These are phyloP conservation scores for Zymoseptoria ardabiliae DNA, from an alignment of 2,329 filamentous ascomycete species.

Conservation along the genomic window DNA sequence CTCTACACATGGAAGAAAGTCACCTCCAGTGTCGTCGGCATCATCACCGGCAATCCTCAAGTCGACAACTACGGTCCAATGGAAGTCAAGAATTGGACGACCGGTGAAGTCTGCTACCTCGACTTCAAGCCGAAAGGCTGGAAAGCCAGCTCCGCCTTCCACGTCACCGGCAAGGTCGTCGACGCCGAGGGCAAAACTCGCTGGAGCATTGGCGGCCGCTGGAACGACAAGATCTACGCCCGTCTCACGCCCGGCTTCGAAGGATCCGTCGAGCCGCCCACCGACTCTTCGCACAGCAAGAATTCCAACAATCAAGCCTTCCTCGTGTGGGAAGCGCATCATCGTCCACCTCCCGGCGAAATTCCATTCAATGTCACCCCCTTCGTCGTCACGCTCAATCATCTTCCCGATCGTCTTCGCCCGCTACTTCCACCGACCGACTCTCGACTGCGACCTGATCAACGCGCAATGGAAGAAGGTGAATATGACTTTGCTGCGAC, in stretches of 20 bases:
- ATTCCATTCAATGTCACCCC: conserved; percentile 97
- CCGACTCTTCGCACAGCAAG: background rate
- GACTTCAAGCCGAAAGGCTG: conserved; percentile 95
- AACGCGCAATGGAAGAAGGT: conserved; percentile 98
- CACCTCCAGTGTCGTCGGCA: conserved; percentile 93
- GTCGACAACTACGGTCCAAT: conserved; percentile 98
- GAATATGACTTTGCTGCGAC: conserved; percentile 86
- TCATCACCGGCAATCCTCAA: conserved; percentile 90
- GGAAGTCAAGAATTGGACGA: conserved; percentile 97
- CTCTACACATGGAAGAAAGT: conserved; percentile 99
- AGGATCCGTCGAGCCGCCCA: conserved; percentile 52
- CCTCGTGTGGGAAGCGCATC: conserved; percentile 86
- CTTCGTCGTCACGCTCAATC: conserved; percentile 91
- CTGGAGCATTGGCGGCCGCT: conserved; percentile 85
- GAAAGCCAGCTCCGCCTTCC: conserved; percentile 88
- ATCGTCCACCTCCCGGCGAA: conserved; percentile 55
- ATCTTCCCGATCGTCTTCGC: conserved; percentile 72
- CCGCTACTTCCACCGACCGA: conserved; percentile 83
- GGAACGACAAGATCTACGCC: conserved; percentile 97
- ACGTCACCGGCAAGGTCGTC: conserved; percentile 77
- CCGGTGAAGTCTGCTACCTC: conserved; percentile 78
- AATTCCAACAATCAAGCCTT: conserved; percentile 56
- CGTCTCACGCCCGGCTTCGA: conserved; percentile 88
- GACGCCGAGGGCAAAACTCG: conserved; percentile 72
- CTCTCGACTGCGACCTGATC: conserved; percentile 84